Evolutionary conservation across 176 grass and related monocot species (phyloP).

Genomic region (Zea luxurians): DNA sequence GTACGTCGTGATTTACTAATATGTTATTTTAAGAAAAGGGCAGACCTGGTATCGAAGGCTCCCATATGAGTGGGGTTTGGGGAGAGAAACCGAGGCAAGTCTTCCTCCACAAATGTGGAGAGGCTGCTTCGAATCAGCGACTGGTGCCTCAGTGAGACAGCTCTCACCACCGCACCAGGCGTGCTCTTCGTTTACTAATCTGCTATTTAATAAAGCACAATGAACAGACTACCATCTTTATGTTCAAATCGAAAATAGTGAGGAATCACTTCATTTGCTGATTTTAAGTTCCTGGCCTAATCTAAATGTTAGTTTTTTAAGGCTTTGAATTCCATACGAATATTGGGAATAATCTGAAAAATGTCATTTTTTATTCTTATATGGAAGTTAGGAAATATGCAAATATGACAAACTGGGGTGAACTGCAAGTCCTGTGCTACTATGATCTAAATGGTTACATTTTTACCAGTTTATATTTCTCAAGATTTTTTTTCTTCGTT

Average conservation of each 20-base stretch:
- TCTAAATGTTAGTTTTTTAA: slow-evolving; percentile 20
- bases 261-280: slow-evolving; percentile 6
- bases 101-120: too few relatives aligned
- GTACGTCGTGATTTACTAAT: slow-evolving; percentile 41
- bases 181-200: background rate
- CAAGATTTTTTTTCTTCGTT: slow-evolving; percentile 7
- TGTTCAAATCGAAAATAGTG: background rate
- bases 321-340: background rate
- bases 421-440: background rate
- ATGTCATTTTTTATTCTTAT: background rate
- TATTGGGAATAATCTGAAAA: background rate
- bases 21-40: background rate
- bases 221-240: background rate
- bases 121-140: too few relatives aligned
- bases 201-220: slow-evolving; percentile 14
- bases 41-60: too few relatives aligned
- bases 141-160: too few relatives aligned
- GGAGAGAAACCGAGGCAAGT: too few relatives aligned
- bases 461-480: background rate
- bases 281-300: background rate
- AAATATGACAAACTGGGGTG: background rate
- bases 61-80: too few relatives aligned
- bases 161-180: too few relatives aligned
- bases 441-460: background rate
- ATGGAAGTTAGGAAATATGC: background rate